Base-by-base conservation (phyloP, 768 basidiomycete genomes). In the Tricholoma flavovirens region DNA sequence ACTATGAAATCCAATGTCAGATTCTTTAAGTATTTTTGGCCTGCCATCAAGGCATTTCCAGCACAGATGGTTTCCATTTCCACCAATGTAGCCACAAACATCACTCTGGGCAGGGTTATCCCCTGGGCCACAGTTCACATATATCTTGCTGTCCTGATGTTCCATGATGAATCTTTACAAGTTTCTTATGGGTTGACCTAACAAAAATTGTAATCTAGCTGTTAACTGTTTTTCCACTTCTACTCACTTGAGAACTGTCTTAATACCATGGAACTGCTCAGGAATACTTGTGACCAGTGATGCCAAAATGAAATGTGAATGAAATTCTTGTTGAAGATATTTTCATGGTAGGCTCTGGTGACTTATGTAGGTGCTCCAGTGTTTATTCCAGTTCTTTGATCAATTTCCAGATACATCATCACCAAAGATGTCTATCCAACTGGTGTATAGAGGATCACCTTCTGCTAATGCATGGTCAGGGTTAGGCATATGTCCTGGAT, bases 31-130 rank as follows among this genome's bases (percentile, higher is more conserved):
- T 51, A 67, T 62, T 22, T 69, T 63, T 0, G 67, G 62, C 0
- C 77, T 73, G 1, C 78, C 73, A 14, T 67, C 66, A 40, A 64
- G 1, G 42, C 77, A 79, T 59, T 73, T 75, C 1, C 69, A 59
- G 52, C 79, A 82, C 2, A 65, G 69, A 7, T 64, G n/a, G n/a
- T n/a, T n/a, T n/a, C n/a, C n/a, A n/a, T n/a, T n/a, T n/a, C n/a
- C n/a, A n/a, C n/a, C n/a, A n/a, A n/a, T n/a, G n/a, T n/a, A n/a
- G n/a, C n/a, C n/a, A n/a, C n/a, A n/a, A n/a, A n/a, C n/a, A n/a
- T n/a, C n/a, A n/a, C n/a, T n/a, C n/a, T n/a, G n/a, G n/a, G n/a
- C n/a, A n/a, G n/a, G n/a, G n/a, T n/a, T n/a, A n/a, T n/a, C n/a
- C n/a, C n/a, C n/a, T n/a, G n/a, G n/a, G n/a, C n/a, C n/a, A n/a